phyloP scores from a whole-genome alignment of 176 grass and related monocot genomes.

The Rhynchospora pubera region DNA sequence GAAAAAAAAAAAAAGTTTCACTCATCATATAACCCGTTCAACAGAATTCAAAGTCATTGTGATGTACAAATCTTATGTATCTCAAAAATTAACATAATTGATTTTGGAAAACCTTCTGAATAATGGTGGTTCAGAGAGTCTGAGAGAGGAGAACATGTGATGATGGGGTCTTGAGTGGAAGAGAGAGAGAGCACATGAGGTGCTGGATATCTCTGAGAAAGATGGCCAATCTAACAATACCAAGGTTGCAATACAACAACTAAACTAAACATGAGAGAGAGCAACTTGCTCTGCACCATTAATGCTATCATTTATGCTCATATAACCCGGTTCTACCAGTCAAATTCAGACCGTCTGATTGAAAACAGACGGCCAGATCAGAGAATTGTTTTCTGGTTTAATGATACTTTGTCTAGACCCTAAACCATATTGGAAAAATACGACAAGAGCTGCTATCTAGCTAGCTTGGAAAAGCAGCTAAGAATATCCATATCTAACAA shows the following conservation, averaged over 20 bases:
- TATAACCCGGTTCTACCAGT: neutral
- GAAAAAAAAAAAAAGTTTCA: neutral
- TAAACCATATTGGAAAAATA: neutral
- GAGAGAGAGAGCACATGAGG: constrained; percentile 17
- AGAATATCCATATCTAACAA: neutral
- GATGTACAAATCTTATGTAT: neutral
- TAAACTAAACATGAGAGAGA: neutral
- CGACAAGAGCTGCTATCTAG: neutral
- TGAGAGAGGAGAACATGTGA: constrained; percentile 5
- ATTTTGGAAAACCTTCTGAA: neutral
- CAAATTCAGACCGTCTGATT: neutral
- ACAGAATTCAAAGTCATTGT: neutral
- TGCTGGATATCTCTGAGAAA: constrained; percentile 10
- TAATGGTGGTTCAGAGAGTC: constrained; percentile 1
- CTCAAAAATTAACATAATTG: neutral
- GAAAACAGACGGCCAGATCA: neutral
- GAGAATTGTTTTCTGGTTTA: neutral
- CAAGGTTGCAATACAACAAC: neutral
- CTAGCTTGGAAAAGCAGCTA: neutral
- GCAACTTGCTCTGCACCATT: constrained; percentile 1
- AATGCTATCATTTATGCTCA: neutral
- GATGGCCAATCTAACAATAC: neutral
- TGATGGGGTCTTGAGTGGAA: neutral
- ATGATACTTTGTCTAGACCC: neutral
- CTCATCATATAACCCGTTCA: neutral